Evolutionary conservation across 306 rosid species (phyloP), one percentile per base, ranked within the genome.

Genomic region (Lupinus albus): DNA sequence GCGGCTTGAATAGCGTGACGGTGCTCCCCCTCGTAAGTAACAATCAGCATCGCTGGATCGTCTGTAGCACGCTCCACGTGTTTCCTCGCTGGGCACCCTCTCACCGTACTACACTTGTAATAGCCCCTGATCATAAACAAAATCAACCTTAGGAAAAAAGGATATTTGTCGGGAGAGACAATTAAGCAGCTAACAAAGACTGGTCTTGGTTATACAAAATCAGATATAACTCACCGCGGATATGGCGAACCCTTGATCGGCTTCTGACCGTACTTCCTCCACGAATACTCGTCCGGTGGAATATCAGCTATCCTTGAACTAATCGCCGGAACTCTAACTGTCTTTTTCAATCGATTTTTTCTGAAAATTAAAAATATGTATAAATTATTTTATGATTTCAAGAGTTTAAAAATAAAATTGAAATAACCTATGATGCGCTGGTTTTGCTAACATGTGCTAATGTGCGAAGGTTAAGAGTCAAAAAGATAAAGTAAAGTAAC

Each of bases 251-350:
- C 97, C 64, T 91, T 91, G 81, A 91, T 91, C 58, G 97, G 97
- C 59, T 91, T 91, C 70, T 91, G 97, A 9, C 97, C 97, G 80
- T 91, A 91, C 79, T 91, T 91, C 63, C 97, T 88, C 97, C 97
- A 91, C 0, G 97, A 91, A 12, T 63, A 85, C 76, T 91, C 97
- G 77, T 91, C 97, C 60, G 95, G 62, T n/a, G 97, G 97, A 52
- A 91, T 91, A 68, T 91, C 97, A 0, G 97, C 96, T 45, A 88
- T 68, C 65, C 86, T 91, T 2, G 97, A 55, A 75, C 97, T 91
- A 0, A 91, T 83, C 64, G 96, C 97, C 44, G 94, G 96, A 16
- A 91, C 91, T 30, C 91, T 80, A 0, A 91, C 75, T 11, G 89
- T 85, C 48, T 77, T 88, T 83, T 86, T 91, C 78, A 83, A 74